Evolutionary conservation across 2,329 filamentous ascomycete species (phyloP), one percentile per base, ranked within the genome.

Genomic region (Teratosphaeria zuluensis): DNA sequence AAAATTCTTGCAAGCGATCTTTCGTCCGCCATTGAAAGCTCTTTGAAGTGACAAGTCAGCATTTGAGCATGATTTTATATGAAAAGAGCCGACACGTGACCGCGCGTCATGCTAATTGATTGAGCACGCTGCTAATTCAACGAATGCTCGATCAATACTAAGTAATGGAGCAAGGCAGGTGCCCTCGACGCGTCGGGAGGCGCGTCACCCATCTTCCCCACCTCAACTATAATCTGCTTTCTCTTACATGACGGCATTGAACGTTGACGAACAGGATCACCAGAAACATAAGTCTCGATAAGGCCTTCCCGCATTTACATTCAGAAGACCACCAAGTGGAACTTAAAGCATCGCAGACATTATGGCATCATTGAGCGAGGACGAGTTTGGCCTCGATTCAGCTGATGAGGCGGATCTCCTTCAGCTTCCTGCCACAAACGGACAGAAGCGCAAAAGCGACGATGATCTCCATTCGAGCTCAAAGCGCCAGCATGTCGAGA

Each of bases 311-410:
- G 4, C 24, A 28, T 28, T 4, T 28, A 2, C 24, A 28, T 28
- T 28, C 24, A 2, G 24, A 28, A 28, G 4, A 28, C 24, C 24
- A 28, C 24, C 24, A 28, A 28, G 4, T 28, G 24, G 4, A 28
- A 28, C 24, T 28, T 28, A 4, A 28, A 28, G 24, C 24, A 28
- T 28, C 4, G 24, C 35, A 12, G 14, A 11, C 33, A 38, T 16
- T 14, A 9, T 12, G 6, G 11, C n/a, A n/a, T 38, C 33, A 38
- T 42, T 16, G 14, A 58, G 59, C 12, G 64, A 65, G 38, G 64
- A 68, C 42, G 67, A 68, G 8, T 69, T 67, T 30, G 66, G 64
- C 14, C 57, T 69, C 7, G 62, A 59, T 3, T 65, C 66, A 1
- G 61, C 58, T 8, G 65, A 67, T 16, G 67, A 69, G 53, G 63